Evolutionary conservation across 2,329 filamentous ascomycete species (phyloP).

Genomic region (Ascochyta rabiei): DNA sequence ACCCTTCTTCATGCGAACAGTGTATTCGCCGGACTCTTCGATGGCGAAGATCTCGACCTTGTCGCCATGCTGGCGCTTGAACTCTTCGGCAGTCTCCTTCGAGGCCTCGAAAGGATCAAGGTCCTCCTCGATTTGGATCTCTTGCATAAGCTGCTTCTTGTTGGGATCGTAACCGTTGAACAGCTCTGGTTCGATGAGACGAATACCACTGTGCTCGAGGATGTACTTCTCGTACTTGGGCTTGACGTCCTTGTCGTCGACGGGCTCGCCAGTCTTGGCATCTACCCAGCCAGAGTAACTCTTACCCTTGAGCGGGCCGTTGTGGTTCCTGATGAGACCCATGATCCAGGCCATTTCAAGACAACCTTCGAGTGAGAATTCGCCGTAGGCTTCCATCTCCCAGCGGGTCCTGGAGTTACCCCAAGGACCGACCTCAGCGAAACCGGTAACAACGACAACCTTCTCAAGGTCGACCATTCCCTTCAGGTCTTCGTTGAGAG

Average conservation of each 20-base stretch:
- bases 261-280: slow-evolving; percentile 88
- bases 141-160: slow-evolving; percentile 97
- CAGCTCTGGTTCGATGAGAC: slow-evolving; percentile 94
- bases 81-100: slow-evolving; percentile 96
- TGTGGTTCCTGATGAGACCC: slow-evolving; percentile 99
- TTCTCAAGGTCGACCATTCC: slow-evolving; percentile 99
- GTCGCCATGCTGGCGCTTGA: slow-evolving; percentile 94
- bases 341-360: slow-evolving; percentile 99
- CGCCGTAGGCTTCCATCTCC: slow-evolving; percentile 98
- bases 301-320: slow-evolving; percentile 93
- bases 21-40: slow-evolving; percentile 90
- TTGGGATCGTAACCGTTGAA: slow-evolving; percentile 97
- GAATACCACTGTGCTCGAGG: slow-evolving; percentile 94
- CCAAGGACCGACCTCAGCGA: slow-evolving; percentile 95
- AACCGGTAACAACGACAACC: slow-evolving; percentile 96
- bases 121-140: slow-evolving; percentile 96
- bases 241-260: slow-evolving; percentile 98
- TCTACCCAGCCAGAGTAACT: slow-evolving; percentile 98
- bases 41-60: slow-evolving; percentile 98
- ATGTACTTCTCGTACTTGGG: slow-evolving; percentile 96
- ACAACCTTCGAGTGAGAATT: slow-evolving; percentile 97
- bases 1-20: slow-evolving; percentile 92
- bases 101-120: slow-evolving; percentile 96
- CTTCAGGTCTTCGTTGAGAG: slow-evolving; percentile 85
- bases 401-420: slow-evolving; percentile 97